Evolutionary conservation across 2,329 filamentous ascomycete genomes (phyloP), one percentile per base, ranked within the genome.

Genomic region (Cladosporium halotolerans): DNA sequence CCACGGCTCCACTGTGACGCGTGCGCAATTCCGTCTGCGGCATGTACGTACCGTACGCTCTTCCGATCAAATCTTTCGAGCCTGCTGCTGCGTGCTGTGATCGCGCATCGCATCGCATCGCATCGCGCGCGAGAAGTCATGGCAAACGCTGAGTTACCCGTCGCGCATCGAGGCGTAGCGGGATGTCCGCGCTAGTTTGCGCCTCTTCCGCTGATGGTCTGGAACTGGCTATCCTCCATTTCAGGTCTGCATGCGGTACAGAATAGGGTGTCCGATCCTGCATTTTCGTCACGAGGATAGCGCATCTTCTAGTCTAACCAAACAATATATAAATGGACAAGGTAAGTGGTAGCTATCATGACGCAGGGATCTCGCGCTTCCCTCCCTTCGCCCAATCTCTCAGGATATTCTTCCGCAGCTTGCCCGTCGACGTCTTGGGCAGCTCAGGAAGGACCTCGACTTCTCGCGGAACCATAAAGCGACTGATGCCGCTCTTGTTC

Each of bases 341-440:
- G 23, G 23, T 28, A 28, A 7, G 23, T 28, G 23, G 23, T 28
- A 31, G 23, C 3, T 28, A 31, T 11, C 10, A 38, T 44, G 39
- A 52, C 39, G 31, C 40, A 18, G 10, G 23, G 9, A 33, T 34
- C 41, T 63, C 66, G 53, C 67, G 59, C 55, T 71, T 68, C 11
- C 66, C 70, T 39, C 79, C 79, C 66, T 81, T 88, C 2, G 87
- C 88, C 92, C 91, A 96, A 61, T 89, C 86, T 56, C 93, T 76
- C 52, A 99, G 71, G 6, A 95, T 82, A 64, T 96, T 97, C 82
- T 99, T 99, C 79, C 89, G 85, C 56, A 97, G 79, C 79, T 99
- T 99, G 3, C 93, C 93, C 0, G 93, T 99, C 70, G 88, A 93
- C 28, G 93, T 99, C 80, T 99, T 99, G 9, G 93, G 93, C 59